A percentile compares a stretch with the other conserved stretches of the same genome.
Conservation (phyloP, 805 yeast genomes). For the Candida ipomoeae region DNA sequence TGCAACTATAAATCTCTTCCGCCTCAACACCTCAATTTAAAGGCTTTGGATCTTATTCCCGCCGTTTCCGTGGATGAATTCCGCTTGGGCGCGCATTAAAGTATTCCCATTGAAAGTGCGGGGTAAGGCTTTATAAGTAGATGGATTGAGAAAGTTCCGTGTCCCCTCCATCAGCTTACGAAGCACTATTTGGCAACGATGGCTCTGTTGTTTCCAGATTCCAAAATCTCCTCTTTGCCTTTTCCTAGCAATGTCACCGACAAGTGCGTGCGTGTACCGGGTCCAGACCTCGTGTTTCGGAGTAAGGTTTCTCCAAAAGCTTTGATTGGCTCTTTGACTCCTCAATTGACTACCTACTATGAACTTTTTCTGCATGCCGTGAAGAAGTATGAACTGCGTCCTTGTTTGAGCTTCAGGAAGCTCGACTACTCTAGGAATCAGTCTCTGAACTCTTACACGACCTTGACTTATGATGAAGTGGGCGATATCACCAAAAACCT, state of each 20-base stretch:
- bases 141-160: not conserved
- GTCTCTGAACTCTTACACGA: constrained; percentile 34
- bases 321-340: constrained; percentile 14
- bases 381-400: constrained; percentile 20
- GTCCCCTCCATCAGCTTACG: not conserved
- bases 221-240: constrained; percentile 6
- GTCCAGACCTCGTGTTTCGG: constrained; percentile 8
- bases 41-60: not conserved
- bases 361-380: constrained; percentile 29
- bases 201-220: constrained; percentile 5
- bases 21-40: not conserved
- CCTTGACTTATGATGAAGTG: constrained; percentile 41
- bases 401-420: constrained; percentile 37
- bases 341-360: constrained; percentile 36
- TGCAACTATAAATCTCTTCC: too few relatives aligned
- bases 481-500: constrained; percentile 41
- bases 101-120: not conserved
- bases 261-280: constrained; percentile 1
- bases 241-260: not conserved
- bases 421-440: constrained; percentile 29
- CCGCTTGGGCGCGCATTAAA: not conserved
- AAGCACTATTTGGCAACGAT: constrained; percentile 5
- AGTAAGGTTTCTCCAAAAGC: constrained; percentile 10
- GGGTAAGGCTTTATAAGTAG: constrained; percentile 1
- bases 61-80: not conserved